phyloP scores from a whole-genome alignment of 2,329 filamentous ascomycete genomes.

The Amesomyces nigricolor region DNA sequence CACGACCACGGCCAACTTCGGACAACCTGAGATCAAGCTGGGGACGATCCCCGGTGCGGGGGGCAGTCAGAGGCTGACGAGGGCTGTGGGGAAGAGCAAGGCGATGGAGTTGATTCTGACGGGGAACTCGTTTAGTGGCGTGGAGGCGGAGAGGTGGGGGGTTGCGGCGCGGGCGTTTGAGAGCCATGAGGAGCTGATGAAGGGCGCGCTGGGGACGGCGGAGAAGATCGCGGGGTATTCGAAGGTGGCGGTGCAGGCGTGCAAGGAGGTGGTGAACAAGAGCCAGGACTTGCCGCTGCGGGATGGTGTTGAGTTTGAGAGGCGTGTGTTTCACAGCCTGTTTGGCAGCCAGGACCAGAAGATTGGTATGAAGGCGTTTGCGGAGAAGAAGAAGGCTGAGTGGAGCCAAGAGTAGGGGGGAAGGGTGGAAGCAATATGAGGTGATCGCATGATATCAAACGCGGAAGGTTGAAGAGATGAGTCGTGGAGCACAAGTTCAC shows the following conservation, averaged over 20 bases:
- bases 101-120: conserved; percentile 92
- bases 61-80: conserved; percentile 81
- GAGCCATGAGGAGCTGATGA: conserved; percentile 73
- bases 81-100: conserved; percentile 74
- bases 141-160: conserved; percentile 84
- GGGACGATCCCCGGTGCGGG: conserved; percentile 89
- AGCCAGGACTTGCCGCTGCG: conserved; percentile 83
- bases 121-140: conserved; percentile 75
- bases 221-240: conserved; percentile 86
- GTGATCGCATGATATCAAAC: too few relatives aligned
- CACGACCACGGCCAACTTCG: conserved; percentile 79
- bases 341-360: conserved; percentile 97
- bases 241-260: conserved; percentile 78
- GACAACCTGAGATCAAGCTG: conserved; percentile 94
- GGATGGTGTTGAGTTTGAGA: conserved; percentile 92
- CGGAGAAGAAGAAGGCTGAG: conserved; percentile 86
- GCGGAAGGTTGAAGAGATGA: too few relatives aligned
- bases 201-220: conserved; percentile 74
- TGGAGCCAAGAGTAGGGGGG: conserved; percentile 71
- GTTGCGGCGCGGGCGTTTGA: conserved; percentile 78
- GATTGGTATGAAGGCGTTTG: conserved; percentile 93
- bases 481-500: too few relatives aligned
- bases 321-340: conserved; percentile 83
- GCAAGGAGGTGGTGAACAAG: conserved; percentile 99
- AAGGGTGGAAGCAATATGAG: too few relatives aligned